Evolutionary conservation across 352 stramenopile species (phyloP).

Genomic region (Phytopythium montanum): DNA sequence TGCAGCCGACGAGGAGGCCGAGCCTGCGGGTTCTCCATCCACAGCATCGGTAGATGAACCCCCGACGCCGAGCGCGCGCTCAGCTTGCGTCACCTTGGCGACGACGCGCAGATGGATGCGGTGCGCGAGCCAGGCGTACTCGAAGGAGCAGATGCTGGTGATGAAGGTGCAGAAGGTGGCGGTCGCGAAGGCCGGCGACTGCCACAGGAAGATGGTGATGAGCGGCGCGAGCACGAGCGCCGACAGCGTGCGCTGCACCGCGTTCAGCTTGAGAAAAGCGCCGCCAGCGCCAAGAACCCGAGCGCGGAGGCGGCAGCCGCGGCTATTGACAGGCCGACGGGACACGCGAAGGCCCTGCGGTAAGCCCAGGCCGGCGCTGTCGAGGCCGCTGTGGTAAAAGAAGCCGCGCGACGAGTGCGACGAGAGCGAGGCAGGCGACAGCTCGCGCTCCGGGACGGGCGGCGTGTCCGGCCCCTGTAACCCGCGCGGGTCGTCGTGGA

Average conservation of each 20-base stretch:
- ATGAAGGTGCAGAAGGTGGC: conserved; percentile 65
- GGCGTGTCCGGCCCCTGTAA: conserved; percentile 4
- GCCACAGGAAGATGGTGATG: conserved; percentile 64
- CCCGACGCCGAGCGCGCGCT: conserved; percentile 14
- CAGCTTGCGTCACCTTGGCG: conserved; percentile 24
- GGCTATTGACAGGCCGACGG: not conserved
- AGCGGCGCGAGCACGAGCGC: conserved; percentile 51
- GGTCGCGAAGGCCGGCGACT: conserved; percentile 57
- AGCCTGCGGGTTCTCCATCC: not conserved
- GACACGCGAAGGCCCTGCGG: conserved; percentile 2
- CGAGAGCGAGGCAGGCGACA: conserved; percentile 14
- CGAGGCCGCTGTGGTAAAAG: conserved; percentile 23
- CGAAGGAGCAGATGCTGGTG: conserved; percentile 59
- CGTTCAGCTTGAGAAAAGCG: conserved; percentile 22
- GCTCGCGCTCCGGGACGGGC: conserved; percentile 10
- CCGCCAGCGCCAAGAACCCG: not conserved
- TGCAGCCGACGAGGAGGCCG: not conserved
- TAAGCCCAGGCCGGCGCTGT: conserved; percentile 17
- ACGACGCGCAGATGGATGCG: conserved; percentile 57
- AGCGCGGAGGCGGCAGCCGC: not conserved
- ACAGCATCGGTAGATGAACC: not conserved
- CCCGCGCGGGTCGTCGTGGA: conserved; percentile 9
- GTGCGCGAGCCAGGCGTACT: conserved; percentile 68
- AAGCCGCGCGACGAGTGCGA: conserved; percentile 23
- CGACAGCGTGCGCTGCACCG: conserved; percentile 58